Conservation (phyloP, 2,329 filamentous ascomycete species). For the Alternaria brassicicola region DNA sequence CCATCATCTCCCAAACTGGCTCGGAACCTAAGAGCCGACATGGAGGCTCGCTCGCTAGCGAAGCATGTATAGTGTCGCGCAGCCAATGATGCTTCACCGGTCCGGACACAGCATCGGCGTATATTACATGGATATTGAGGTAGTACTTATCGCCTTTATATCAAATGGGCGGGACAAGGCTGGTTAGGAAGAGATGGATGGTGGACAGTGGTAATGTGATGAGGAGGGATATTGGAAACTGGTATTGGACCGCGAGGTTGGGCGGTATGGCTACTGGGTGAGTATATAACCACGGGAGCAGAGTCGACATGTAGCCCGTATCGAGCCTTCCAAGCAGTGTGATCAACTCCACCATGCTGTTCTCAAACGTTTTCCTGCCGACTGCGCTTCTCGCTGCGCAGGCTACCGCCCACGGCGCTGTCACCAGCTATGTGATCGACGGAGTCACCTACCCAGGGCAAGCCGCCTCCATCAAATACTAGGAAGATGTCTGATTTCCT, state of each 20-base stretch:
- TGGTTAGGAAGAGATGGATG: conserved; percentile 8
- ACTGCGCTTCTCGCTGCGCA: conserved; percentile 38
- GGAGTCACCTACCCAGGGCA: conserved; percentile 43
- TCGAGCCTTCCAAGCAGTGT: background rate
- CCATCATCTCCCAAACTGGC: conserved; percentile 17
- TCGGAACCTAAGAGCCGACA: conserved; percentile 36
- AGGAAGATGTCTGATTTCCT: conserved; percentile 19
- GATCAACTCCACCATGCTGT: conserved; percentile 43
- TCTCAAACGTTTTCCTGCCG: conserved; percentile 44
- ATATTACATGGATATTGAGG: conserved; percentile 33
- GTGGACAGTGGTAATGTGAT: conserved; percentile 14
- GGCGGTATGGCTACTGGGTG: background rate
- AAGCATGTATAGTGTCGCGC: conserved; percentile 23
- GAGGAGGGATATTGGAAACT: conserved; percentile 16
- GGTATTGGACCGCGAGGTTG: background rate
- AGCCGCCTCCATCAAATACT: background rate
- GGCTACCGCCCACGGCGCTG: conserved; percentile 45
- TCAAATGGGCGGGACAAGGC: conserved; percentile 16
- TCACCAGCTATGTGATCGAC: conserved; percentile 46
- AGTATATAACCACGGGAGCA: conserved; percentile 24
- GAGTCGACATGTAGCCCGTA: background rate
- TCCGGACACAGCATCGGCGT: conserved; percentile 23
- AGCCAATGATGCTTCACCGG: conserved; percentile 33
- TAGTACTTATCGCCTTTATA: conserved; percentile 33
- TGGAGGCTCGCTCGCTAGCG: conserved; percentile 17